phyloP scores from a whole-genome alignment of 768 basidiomycete genomes.

The Calocybe gangraenosa region DNA sequence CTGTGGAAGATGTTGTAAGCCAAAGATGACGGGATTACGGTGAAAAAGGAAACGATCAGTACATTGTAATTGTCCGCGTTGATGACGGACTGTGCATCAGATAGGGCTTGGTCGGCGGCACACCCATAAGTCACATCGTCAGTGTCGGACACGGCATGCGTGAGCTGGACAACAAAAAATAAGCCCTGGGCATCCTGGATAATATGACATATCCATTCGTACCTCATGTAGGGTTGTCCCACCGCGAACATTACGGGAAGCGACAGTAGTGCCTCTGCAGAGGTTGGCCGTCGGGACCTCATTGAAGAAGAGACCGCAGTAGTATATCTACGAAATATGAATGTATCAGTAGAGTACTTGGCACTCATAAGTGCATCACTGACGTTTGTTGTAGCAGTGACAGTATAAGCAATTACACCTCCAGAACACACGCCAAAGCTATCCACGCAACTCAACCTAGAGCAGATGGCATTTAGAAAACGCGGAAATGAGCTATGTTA shows the following conservation, averaged over 20 bases:
- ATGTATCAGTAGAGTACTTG: background rate
- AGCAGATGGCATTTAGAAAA: background rate
- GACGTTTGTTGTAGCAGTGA: conserved; percentile 40
- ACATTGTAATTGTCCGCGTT: conserved; percentile 45
- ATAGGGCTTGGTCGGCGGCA: conserved; percentile 32
- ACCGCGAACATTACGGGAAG: conserved; percentile 41
- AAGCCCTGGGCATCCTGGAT: no score
- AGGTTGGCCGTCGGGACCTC: conserved; percentile 33
- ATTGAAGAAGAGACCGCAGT: conserved; percentile 43
- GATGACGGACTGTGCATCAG: conserved; percentile 22
- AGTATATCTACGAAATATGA: conserved; percentile 34
- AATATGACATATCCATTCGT: background rate
- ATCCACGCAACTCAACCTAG: conserved; percentile 39
- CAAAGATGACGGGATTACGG: no score
- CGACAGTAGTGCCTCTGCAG: conserved; percentile 40
- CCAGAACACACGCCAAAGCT: conserved; percentile 29
- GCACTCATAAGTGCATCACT: background rate
- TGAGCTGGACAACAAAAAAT: conserved; percentile 28
- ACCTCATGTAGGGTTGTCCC: conserved; percentile 46
- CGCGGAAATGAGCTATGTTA: background rate
- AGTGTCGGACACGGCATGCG: conserved; percentile 35
- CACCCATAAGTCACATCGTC: conserved; percentile 39
- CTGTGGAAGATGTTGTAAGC: no score
- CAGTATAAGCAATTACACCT: conserved; percentile 43
- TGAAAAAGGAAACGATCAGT: no score